These are phyloP conservation scores for Exophiala mesophila DNA, from an alignment of 2,329 filamentous ascomycete genomes.

Conservation along the genomic window DNA sequence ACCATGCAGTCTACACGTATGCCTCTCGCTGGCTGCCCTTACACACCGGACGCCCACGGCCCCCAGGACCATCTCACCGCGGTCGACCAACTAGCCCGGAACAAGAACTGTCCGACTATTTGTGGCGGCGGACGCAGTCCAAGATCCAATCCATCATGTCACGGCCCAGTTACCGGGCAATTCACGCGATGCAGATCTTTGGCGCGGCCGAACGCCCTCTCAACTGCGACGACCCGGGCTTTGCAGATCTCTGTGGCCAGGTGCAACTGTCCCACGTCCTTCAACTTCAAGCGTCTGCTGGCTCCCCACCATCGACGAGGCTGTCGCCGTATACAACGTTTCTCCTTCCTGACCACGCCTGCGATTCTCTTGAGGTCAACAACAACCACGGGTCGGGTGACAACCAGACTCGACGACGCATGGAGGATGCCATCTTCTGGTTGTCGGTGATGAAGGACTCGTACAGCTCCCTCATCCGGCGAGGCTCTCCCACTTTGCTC, in stretches of 20 bases:
- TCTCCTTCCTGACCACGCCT: too few relatives aligned
- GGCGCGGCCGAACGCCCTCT: neutral
- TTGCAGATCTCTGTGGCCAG: conserved; percentile 1
- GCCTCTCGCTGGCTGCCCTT: conserved; percentile 6
- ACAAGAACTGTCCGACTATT: neutral
- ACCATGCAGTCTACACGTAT: conserved; percentile 11
- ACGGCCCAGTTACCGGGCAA: conserved; percentile 1
- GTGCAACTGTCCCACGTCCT: neutral
- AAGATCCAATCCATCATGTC: neutral
- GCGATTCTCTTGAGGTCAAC: too few relatives aligned
- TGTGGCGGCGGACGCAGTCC: neutral
- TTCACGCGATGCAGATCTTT: neutral
- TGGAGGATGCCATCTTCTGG: conserved; percentile 8
- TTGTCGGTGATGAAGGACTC: conserved; percentile 3
- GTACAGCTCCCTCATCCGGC: conserved; percentile 3
- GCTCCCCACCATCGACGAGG: neutral
- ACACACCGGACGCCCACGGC: neutral
- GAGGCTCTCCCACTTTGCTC: conserved; percentile 1
- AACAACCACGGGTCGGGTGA: neutral
- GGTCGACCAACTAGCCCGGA: neutral
- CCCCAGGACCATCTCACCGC: neutral
- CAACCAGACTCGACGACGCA: conserved; percentile 1
- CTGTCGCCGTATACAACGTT: neutral
- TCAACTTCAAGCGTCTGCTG: neutral
- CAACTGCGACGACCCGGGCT: neutral